Evolutionary conservation across 1,139 yeast species (phyloP).

Genomic region (Yamadazyma membranifaciens): DNA sequence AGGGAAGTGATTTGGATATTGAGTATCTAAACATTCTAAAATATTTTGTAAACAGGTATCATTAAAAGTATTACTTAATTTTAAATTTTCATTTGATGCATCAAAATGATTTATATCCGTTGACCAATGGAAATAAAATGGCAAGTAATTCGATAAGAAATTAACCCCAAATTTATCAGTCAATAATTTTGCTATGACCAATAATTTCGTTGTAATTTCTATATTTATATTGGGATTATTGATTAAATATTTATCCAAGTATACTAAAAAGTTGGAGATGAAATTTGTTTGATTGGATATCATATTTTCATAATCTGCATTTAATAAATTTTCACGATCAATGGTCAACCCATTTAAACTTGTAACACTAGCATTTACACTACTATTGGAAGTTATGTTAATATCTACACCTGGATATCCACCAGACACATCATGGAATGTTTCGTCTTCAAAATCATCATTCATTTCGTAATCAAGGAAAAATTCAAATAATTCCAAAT

Average conservation of each 20-base stretch:
- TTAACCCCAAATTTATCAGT: slow-evolving; percentile 43
- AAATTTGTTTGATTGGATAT: slow-evolving; percentile 38
- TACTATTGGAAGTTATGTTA: neutral
- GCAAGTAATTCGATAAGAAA: slow-evolving; percentile 44
- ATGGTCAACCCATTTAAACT: slow-evolving; percentile 5
- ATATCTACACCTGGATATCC: neutral
- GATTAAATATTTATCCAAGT: slow-evolving; percentile 32
- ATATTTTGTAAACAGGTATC: slow-evolving; percentile 28
- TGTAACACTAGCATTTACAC: slow-evolving; percentile 6
- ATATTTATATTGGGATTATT: slow-evolving; percentile 22
- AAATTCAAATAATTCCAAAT: slow-evolving; percentile 31
- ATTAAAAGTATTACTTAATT: slow-evolving; percentile 35
- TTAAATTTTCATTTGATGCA: neutral
- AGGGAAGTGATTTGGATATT: slow-evolving; percentile 26
- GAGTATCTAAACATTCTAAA: slow-evolving; percentile 27
- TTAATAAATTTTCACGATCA: slow-evolving; percentile 23
- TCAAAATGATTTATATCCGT: slow-evolving; percentile 9
- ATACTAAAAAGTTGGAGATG: slow-evolving; percentile 31
- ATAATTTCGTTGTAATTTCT: slow-evolving; percentile 22
- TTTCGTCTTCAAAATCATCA: neutral
- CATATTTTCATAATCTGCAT: slow-evolving; percentile 39
- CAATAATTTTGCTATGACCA: slow-evolving; percentile 27
- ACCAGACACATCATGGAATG: neutral
- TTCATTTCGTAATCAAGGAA: slow-evolving; percentile 35
- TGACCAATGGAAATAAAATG: slow-evolving; percentile 50